phyloP scores from a whole-genome alignment of 352 stramenopile genomes.

The Globisporangium apiculatum region DNA sequence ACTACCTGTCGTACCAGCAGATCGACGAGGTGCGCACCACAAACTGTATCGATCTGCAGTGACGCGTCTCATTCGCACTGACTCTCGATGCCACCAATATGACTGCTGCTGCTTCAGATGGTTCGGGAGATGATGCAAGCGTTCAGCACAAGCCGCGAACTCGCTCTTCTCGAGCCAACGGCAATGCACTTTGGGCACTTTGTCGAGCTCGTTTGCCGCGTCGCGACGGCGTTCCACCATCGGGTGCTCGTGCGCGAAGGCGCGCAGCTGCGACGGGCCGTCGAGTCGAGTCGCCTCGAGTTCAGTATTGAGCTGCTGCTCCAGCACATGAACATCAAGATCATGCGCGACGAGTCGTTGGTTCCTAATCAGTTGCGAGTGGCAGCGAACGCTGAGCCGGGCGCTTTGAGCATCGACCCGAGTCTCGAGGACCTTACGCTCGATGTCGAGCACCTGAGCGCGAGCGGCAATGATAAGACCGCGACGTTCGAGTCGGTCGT shows the following conservation, averaged over 20 bases:
- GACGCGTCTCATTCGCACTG: neutral
- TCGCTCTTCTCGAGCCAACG: neutral
- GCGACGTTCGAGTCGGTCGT: conserved; percentile 15
- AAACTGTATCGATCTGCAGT: neutral
- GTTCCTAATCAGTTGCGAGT: neutral
- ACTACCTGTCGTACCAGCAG: conserved; percentile 49
- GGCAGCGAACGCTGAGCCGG: neutral
- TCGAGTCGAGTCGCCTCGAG: conserved; percentile 53
- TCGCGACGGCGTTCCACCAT: conserved; percentile 46
- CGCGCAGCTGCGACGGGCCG: conserved; percentile 37
- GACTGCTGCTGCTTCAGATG: conserved; percentile 5
- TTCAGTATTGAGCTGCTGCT: conserved; percentile 56
- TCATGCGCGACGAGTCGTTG: conserved; percentile 13
- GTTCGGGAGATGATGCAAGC: conserved; percentile 7
- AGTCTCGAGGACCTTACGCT: conserved; percentile 8
- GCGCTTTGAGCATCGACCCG: neutral
- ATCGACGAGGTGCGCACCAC: conserved; percentile 21
- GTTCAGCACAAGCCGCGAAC: no score
- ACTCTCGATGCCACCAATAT: neutral
- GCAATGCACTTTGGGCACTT: conserved; percentile 53
- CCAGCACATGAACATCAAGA: conserved; percentile 44
- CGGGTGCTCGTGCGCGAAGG: conserved; percentile 36
- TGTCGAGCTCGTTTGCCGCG: conserved; percentile 55
- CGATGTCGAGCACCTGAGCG: conserved; percentile 3
- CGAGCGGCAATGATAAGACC: conserved; percentile 6